A percentile compares a stretch with the other conserved stretches of the same genome.
Conservation (phyloP, 78 protist genomes). For the Dictyostelium intermedium region DNA sequence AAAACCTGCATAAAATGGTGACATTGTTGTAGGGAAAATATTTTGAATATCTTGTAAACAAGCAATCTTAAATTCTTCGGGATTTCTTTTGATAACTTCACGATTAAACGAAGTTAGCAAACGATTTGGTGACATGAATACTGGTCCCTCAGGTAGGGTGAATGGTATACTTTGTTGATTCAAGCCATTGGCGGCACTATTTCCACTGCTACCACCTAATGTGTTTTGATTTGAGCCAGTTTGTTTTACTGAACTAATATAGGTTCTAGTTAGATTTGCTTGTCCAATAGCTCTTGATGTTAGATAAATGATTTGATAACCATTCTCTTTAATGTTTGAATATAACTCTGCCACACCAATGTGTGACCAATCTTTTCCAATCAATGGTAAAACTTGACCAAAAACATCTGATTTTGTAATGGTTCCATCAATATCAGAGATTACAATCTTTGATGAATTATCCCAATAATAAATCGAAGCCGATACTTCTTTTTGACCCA, state of each 20-base stretch:
- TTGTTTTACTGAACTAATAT: conserved; percentile 62
- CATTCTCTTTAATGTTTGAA: conserved; percentile 87
- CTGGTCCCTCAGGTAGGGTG: conserved; percentile 95
- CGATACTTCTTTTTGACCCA: conserved; percentile 79
- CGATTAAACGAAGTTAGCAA: conserved; percentile 87
- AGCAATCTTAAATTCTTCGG: conserved; percentile 97
- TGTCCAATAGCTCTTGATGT: conserved; percentile 95
- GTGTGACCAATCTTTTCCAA: conserved; percentile 98
- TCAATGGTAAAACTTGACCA: conserved; percentile 93
- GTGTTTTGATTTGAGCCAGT: neutral
- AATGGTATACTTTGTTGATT: conserved; percentile 12
- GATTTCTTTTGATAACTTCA: conserved; percentile 89
- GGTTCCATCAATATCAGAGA: conserved; percentile 97
- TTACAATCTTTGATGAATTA: conserved; percentile 84
- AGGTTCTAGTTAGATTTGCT: conserved; percentile 56
- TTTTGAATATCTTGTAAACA: conserved; percentile 84
- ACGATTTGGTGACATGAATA: conserved; percentile 95
- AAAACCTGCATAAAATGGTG: conserved; percentile 97
- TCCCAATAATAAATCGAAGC: conserved; percentile 88
- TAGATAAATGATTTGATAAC: conserved; percentile 93
- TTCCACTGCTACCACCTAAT: neutral
- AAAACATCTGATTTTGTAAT: conserved; percentile 95
- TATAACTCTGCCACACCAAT: conserved; percentile 92
- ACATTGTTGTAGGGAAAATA: conserved; percentile 85
- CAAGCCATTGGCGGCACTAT: neutral